Percentiles rank a stretch among this genome's conserved stretches.
Conservation (phyloP, 768 basidiomycete genomes). For the Pisolithus tinctorius region DNA sequence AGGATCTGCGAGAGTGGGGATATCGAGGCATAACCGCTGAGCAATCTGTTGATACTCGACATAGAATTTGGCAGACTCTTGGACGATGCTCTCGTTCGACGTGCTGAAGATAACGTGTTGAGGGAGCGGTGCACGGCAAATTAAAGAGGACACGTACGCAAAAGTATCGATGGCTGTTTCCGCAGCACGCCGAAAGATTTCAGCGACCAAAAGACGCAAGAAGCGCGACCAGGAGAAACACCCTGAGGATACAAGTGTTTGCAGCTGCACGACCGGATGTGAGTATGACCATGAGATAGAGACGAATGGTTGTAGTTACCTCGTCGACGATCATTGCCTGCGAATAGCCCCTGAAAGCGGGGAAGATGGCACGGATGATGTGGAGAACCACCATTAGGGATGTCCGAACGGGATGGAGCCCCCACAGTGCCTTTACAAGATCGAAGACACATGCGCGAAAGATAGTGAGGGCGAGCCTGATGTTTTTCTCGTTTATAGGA, state of each 20-base stretch:
- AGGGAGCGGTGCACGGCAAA: slow-evolving; percentile 8
- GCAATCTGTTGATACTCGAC: slow-evolving; percentile 77
- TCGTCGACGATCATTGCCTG: slow-evolving; percentile 84
- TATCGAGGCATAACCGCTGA: slow-evolving; percentile 68
- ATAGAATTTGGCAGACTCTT: slow-evolving; percentile 64
- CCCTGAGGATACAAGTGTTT: slow-evolving; percentile 61
- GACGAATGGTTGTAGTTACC: slow-evolving; percentile 31
- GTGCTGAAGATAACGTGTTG: slow-evolving; percentile 34
- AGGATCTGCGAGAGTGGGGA: slow-evolving; percentile 73
- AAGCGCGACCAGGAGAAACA: slow-evolving; percentile 66
- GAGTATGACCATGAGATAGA: neutral
- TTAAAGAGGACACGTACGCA: slow-evolving; percentile 46
- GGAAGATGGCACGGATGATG: slow-evolving; percentile 66
- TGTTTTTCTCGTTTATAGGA: slow-evolving; percentile 49
- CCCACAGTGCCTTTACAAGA: slow-evolving; percentile 44
- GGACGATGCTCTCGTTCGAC: slow-evolving; percentile 66
- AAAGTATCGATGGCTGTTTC: slow-evolving; percentile 66
- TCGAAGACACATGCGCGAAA: slow-evolving; percentile 47
- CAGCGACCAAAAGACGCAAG: slow-evolving; percentile 49
- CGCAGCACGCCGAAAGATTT: slow-evolving; percentile 54
- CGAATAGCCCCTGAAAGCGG: slow-evolving; percentile 79
- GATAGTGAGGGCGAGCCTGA: slow-evolving; percentile 50
- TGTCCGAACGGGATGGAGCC: slow-evolving; percentile 61
- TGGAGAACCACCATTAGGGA: slow-evolving; percentile 67
- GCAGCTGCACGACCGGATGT: slow-evolving; percentile 41